Evolutionary conservation across 768 basidiomycete species (phyloP).

Genomic region (Suillus ampliporus): DNA sequence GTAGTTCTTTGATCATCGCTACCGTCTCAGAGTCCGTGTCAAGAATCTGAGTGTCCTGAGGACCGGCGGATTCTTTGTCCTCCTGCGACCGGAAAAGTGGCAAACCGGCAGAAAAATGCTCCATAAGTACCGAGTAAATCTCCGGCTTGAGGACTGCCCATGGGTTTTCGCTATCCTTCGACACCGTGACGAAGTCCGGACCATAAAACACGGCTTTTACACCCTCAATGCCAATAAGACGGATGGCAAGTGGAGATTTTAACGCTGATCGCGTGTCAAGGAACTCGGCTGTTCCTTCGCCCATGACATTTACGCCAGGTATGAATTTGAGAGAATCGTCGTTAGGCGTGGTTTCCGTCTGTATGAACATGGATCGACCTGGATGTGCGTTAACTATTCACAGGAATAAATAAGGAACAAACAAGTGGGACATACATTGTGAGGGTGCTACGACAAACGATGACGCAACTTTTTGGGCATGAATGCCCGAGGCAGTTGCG

Average conservation of each 20-base stretch:
- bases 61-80: constrained; percentile 81
- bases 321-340: constrained; percentile 98
- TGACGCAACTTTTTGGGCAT: constrained; percentile 18
- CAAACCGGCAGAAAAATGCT: constrained; percentile 92
- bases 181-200: constrained; percentile 97
- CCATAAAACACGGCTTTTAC: constrained; percentile 92
- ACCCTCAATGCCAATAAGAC: constrained; percentile 94
- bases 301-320: constrained; percentile 89
- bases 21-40: constrained; percentile 97
- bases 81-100: constrained; percentile 85
- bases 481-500: constrained; percentile 37
- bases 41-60: constrained; percentile 91
- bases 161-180: constrained; percentile 82
- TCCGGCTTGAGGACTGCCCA: constrained; percentile 97
- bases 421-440: constrained; percentile 39
- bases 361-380: constrained; percentile 97
- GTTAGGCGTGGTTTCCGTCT: constrained; percentile 97
- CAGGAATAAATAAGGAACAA: not conserved
- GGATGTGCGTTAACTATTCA: constrained; percentile 1
- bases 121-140: constrained; percentile 95
- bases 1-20: constrained; percentile 97
- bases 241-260: constrained; percentile 91
- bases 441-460: constrained; percentile 22
- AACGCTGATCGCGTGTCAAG: constrained; percentile 87
- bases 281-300: constrained; percentile 90